Evolutionary conservation across 1,284 basidiomycete genomes (phyloP).

Genomic region (Leccinum subfulvum): DNA sequence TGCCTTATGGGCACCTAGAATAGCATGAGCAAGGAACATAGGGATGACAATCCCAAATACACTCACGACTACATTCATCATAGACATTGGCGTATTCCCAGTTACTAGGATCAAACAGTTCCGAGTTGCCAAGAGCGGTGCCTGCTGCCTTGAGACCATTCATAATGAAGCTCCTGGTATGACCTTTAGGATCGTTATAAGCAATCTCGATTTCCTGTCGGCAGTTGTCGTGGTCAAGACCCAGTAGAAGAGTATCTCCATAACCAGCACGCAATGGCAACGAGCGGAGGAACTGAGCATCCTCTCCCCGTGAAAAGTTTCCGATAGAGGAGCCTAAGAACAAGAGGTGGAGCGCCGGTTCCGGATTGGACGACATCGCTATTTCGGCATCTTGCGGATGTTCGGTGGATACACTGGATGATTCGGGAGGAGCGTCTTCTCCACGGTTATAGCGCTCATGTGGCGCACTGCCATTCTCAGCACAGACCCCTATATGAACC

Average conservation of each 20-base stretch:
- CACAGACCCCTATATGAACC: background rate
- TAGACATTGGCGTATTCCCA: slow-evolving; percentile 88
- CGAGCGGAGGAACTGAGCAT: slow-evolving; percentile 73
- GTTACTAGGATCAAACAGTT: slow-evolving; percentile 60
- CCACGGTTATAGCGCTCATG: slow-evolving; percentile 7
- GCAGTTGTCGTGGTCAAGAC: slow-evolving; percentile 83
- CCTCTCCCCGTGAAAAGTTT: slow-evolving; percentile 82
- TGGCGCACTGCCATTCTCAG: background rate
- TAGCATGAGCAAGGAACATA: slow-evolving; percentile 4
- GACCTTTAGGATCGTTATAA: slow-evolving; percentile 81
- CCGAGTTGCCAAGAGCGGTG: slow-evolving; percentile 57
- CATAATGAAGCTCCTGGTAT: slow-evolving; percentile 85
- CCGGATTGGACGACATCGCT: slow-evolving; percentile 42
- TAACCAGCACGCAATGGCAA: slow-evolving; percentile 75
- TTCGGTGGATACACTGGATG: slow-evolving; percentile 28
- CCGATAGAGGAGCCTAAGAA: slow-evolving; percentile 96
- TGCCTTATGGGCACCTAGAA: slow-evolving; percentile 80
- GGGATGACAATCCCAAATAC: background rate
- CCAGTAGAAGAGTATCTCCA: slow-evolving; percentile 74
- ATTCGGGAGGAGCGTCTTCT: slow-evolving; percentile 35
- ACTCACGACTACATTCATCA: slow-evolving; percentile 67
- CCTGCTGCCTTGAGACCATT: slow-evolving; percentile 79
- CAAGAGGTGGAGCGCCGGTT: slow-evolving; percentile 71
- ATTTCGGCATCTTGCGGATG: slow-evolving; percentile 13
- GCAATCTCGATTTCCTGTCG: slow-evolving; percentile 69